A percentile compares a stretch with the other conserved stretches of the same genome.
These are phyloP conservation scores for Tardiomyces blankii DNA, from an alignment of 1,139 yeast genomes.

Conservation along the genomic window DNA sequence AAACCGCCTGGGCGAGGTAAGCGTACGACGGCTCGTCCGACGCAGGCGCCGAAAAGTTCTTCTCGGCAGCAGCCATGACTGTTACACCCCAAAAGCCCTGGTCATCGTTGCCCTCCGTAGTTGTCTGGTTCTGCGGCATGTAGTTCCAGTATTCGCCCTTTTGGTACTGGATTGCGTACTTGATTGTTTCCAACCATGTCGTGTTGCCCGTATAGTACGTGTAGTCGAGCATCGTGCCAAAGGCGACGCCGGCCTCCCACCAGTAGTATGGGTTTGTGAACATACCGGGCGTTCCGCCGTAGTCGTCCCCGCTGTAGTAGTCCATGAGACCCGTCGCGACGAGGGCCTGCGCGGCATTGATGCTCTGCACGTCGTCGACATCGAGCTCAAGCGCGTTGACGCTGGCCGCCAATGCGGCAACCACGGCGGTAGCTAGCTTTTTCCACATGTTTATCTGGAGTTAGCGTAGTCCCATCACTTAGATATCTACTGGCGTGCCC, in stretches of 20 bases:
- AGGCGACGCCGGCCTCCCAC: slow-evolving; percentile 99
- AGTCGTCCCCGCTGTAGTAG: slow-evolving; percentile 61
- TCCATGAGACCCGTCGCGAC: slow-evolving; percentile 68
- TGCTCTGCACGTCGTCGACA: neutral
- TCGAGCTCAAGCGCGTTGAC: neutral
- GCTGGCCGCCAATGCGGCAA: neutral
- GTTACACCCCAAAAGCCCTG: slow-evolving; percentile 96
- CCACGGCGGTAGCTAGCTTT: neutral
- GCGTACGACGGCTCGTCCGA: slow-evolving; percentile 56
- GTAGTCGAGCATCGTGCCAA: slow-evolving; percentile 78
- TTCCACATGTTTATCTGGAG: neutral
- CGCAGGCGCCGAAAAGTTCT: slow-evolving; percentile 70
- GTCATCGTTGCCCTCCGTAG: slow-evolving; percentile 97
- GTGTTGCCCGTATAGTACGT: slow-evolving; percentile 62
- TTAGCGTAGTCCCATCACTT: neutral
- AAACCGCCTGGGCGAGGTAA: slow-evolving; percentile 64
- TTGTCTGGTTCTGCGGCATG: slow-evolving; percentile 79
- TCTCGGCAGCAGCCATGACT: slow-evolving; percentile 83
- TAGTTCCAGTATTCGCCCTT: slow-evolving; percentile 68
- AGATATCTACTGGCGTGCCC: too few relatives aligned
- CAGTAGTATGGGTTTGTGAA: slow-evolving; percentile 82
- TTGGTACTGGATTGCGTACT: slow-evolving; percentile 59
- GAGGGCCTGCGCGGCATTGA: slow-evolving; percentile 49
- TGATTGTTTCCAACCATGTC: slow-evolving; percentile 49
- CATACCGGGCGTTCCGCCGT: slow-evolving; percentile 79